Percentiles rank a stretch among this genome's conserved stretches.
Conservation (phyloP, 108 stramenopile genomes). For the Fistulifera pelliculosa region DNA sequence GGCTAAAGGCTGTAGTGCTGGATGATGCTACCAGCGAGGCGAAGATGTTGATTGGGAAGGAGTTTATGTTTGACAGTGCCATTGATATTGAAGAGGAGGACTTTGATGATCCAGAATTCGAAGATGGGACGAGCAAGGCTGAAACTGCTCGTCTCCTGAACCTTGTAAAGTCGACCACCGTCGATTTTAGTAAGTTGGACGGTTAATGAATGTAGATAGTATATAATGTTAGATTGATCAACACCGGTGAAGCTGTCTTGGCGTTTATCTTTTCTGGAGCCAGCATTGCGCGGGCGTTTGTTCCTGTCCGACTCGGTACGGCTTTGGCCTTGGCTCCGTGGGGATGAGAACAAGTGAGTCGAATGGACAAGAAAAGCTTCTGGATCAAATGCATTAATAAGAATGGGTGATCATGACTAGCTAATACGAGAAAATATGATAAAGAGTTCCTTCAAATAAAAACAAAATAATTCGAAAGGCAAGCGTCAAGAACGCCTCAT, state of each 20-base stretch:
- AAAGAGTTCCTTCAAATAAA: too few species aligned
- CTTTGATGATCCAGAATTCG: constrained; percentile 37
- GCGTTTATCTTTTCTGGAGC: constrained; percentile 79
- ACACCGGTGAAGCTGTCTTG: constrained; percentile 61
- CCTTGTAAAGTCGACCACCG: constrained; percentile 7
- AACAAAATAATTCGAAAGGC: too few species aligned
- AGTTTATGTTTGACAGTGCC: constrained; percentile 29
- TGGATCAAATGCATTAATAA: too few species aligned
- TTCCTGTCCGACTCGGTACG: constrained; percentile 77
- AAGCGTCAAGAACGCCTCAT: too few species aligned
- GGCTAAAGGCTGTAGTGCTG: background rate
- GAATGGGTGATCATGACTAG: too few species aligned
- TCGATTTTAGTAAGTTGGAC: too few species aligned
- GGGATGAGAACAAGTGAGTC: constrained; percentile 86
- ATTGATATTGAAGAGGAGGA: constrained; percentile 39
- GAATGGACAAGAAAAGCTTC: too few species aligned
- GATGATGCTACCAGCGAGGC: constrained; percentile 4
- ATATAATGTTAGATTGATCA: constrained; percentile 17
- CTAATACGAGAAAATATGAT: too few species aligned
- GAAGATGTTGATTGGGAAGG: constrained; percentile 16
- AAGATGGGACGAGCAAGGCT: constrained; percentile 27
- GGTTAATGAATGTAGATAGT: constrained; percentile 6
- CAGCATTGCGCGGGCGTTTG: constrained; percentile 73
- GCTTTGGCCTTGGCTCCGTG: constrained; percentile 82
- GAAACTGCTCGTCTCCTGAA: constrained; percentile 34